Conservation (phyloP, 2,329 filamentous ascomycete species). For the Macrophomina phaseolina region DNA sequence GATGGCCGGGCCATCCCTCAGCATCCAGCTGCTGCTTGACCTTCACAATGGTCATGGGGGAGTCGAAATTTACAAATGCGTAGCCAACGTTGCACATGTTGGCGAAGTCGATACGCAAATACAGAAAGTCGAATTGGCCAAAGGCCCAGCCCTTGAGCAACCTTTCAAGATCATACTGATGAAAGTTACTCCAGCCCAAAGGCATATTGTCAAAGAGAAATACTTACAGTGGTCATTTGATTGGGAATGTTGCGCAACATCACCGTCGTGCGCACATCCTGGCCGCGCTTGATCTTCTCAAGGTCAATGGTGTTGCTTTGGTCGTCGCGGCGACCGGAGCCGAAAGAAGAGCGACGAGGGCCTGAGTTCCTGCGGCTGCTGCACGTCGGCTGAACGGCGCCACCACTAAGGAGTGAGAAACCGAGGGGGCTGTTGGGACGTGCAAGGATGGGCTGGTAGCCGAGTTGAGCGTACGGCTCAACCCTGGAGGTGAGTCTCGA, state of each 20-base stretch:
- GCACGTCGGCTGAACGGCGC: slow-evolving; percentile 30
- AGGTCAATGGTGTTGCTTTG: slow-evolving; percentile 47
- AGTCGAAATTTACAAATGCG: slow-evolving; percentile 93
- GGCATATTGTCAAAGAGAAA: not conserved
- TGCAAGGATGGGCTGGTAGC: no score
- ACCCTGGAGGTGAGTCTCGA: not conserved
- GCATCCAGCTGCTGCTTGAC: slow-evolving; percentile 31
- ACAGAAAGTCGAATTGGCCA: slow-evolving; percentile 93
- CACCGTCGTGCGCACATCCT: slow-evolving; percentile 64
- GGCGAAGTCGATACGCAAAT: slow-evolving; percentile 75
- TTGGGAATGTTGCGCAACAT: slow-evolving; percentile 97
- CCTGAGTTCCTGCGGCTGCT: slow-evolving; percentile 26
- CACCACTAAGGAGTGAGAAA: not conserved
- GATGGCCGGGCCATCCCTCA: slow-evolving; percentile 48
- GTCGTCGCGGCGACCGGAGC: not conserved
- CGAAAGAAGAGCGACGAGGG: slow-evolving; percentile 13
- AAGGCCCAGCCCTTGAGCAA: slow-evolving; percentile 79
- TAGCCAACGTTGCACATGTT: slow-evolving; percentile 78
- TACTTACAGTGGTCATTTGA: slow-evolving; percentile 70
- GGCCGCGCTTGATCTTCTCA: slow-evolving; percentile 47
- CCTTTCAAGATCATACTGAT: slow-evolving; percentile 62
- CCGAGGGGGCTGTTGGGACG: not conserved
- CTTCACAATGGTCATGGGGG: slow-evolving; percentile 75
- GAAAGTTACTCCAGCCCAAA: slow-evolving; percentile 34
- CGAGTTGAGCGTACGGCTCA: not conserved